Conservation (phyloP, 768 basidiomycete genomes). For the Suillus cothurnatus region DNA sequence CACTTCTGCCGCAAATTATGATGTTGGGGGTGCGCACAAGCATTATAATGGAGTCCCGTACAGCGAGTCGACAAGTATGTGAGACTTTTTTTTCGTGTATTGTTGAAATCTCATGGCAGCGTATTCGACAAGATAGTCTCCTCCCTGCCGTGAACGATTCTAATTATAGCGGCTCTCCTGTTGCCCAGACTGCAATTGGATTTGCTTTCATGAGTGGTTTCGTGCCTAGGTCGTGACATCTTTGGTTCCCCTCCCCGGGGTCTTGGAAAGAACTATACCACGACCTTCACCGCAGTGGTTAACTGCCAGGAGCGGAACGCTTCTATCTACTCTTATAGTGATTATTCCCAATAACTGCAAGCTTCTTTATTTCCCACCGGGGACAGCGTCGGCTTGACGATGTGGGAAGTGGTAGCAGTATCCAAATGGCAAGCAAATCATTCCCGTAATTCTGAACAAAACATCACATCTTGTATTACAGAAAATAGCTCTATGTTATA, state of each 20-base stretch:
- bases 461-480: background rate
- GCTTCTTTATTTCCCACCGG: background rate
- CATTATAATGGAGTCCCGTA: slow-evolving; percentile 13
- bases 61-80: slow-evolving; percentile 12
- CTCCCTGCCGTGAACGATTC: background rate
- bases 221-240: background rate
- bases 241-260: background rate
- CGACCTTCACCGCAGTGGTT: slow-evolving; percentile 4
- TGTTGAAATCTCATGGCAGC: background rate
- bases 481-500: slow-evolving; percentile 6
- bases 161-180: too few relatives aligned
- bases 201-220: slow-evolving; percentile 11
- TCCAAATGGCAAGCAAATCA: slow-evolving; percentile 2
- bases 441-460: too few relatives aligned
- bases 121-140: too few relatives aligned
- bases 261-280: slow-evolving; percentile 5
- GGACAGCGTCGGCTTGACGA: background rate
- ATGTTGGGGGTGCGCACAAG: background rate
- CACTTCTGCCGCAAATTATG: background rate
- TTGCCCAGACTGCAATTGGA: background rate
- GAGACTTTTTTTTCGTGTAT: background rate
- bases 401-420: slow-evolving; percentile 3
- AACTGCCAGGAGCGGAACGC: background rate
- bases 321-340: background rate
- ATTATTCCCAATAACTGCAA: too few relatives aligned